phyloP scores from a whole-genome alignment of 139 green algal genomes.

The Chlorella sp. region DNA sequence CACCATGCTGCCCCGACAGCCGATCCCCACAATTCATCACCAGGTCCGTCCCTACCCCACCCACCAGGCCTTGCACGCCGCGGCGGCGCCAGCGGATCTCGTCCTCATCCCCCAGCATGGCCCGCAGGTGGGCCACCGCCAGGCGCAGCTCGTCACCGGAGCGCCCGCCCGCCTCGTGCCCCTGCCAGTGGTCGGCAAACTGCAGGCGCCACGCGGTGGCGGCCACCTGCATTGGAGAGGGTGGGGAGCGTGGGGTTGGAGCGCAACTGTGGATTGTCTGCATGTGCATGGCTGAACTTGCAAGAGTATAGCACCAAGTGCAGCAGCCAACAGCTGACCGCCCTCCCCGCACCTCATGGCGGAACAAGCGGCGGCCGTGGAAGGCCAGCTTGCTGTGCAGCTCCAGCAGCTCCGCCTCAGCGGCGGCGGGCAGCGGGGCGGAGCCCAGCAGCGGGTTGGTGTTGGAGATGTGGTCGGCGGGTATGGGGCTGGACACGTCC shows the following conservation, averaged over 20 bases:
- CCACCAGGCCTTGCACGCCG: slow-evolving; percentile 10
- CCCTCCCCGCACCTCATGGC: slow-evolving; percentile 16
- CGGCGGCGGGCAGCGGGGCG: background rate
- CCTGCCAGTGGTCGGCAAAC: slow-evolving; percentile 30
- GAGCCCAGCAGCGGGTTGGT: slow-evolving; percentile 26
- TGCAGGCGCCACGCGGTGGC: slow-evolving; percentile 24
- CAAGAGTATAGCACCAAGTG: too few relatives aligned
- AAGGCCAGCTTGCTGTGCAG: slow-evolving; percentile 39
- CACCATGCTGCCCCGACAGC: too few relatives aligned
- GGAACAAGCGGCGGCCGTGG: slow-evolving; percentile 10
- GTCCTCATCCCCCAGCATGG: slow-evolving; percentile 8
- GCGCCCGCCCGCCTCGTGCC: background rate
- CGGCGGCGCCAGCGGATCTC: slow-evolving; percentile 23
- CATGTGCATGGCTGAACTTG: too few relatives aligned
- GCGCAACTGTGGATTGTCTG: too few relatives aligned
- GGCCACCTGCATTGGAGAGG: background rate
- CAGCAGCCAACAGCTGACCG: too few relatives aligned
- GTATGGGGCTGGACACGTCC: slow-evolving; percentile 22
- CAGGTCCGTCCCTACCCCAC: too few relatives aligned
- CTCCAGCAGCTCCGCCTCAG: slow-evolving; percentile 34
- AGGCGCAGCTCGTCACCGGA: slow-evolving; percentile 16
- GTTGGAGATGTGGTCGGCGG: slow-evolving; percentile 41
- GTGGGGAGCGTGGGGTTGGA: too few relatives aligned
- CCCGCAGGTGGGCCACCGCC: slow-evolving; percentile 6
- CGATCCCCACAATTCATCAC: too few relatives aligned